Base-by-base conservation (phyloP, 78 protist genomes). In the Mantamonas sphyraenae region DNA sequence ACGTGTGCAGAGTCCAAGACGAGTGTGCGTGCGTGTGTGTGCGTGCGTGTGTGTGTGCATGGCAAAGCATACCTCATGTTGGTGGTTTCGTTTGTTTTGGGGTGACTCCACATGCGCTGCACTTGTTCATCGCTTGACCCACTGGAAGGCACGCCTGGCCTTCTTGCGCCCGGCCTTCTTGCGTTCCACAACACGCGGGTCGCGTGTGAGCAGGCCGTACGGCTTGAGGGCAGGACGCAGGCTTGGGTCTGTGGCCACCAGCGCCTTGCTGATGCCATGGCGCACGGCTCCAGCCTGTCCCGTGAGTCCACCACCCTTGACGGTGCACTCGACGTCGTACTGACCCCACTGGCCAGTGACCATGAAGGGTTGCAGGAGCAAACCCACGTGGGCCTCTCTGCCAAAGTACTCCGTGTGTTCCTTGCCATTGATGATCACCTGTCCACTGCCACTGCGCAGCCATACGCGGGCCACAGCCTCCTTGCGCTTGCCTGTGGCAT, bases 81-180 rank as follows among this genome's bases (percentile, higher is more conserved):
- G n/a, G n/a, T n/a, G n/a, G n/a, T n/a, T n/a, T n/a, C n/a, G n/a
- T n/a, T n/a, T n/a, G n/a, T n/a, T n/a, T n/a, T n/a, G n/a, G n/a
- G n/a, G n/a, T n/a, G n/a, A n/a, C n/a, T n/a, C n/a, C n/a, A n/a
- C n/a, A n/a, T n/a, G n/a, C n/a, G n/a, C n/a, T n/a, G n/a, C n/a
- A n/a, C n/a, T n/a, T n/a, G 55, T 28, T 68, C 22, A 68, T 8
- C 73, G 73, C 63, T 68, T 68, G 30, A 68, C 73, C 73, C 73
- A 68, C 51, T 24, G 40, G 34, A 16, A 55, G 22, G 20, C 17
- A 59, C 51, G 45, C n/a, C 73, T 38, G 1, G 73, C 73, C 17
- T 51, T 51, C n/a, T 9, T 14, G 22, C 51, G 61, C n/a, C 73
- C 73, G n/a, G 59, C 47, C 63, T 68, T 68, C 73, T 68, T 68